Percentiles rank a stretch among this genome's conserved stretches.
Conservation (phyloP, 2,329 filamentous ascomycete genomes). For the Colletotrichum costaricense region DNA sequence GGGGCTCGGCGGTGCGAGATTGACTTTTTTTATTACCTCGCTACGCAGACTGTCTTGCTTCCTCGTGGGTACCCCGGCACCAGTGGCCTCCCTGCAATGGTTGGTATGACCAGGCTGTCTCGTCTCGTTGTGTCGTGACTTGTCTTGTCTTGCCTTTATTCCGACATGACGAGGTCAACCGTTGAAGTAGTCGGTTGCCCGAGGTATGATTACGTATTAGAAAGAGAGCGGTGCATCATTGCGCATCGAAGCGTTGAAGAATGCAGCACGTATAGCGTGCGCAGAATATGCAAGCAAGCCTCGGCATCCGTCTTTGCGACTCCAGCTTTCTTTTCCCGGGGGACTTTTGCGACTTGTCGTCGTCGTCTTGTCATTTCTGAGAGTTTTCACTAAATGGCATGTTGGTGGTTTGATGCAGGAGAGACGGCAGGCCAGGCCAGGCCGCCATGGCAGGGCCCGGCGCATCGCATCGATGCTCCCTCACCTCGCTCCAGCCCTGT, state of each 20-base stretch:
- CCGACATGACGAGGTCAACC: not conserved
- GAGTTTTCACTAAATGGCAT: constrained; percentile 13
- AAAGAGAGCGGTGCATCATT: constrained; percentile 7
- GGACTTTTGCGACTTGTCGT: not conserved
- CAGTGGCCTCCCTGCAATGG: not conserved
- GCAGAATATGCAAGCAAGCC: constrained; percentile 30
- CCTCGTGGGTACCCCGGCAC: not conserved
- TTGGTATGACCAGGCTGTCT: constrained; percentile 7
- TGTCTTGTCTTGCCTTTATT: constrained; percentile 17
- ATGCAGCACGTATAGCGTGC: constrained; percentile 23
- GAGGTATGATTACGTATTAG: constrained; percentile 10
- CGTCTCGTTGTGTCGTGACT: constrained; percentile 1
- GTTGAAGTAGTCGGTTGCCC: constrained; percentile 6
- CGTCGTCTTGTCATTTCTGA: constrained; percentile 24
- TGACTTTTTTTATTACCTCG: constrained; percentile 13
- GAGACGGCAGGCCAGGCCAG: not conserved
- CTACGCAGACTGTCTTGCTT: constrained; percentile 7
- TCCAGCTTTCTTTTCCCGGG: constrained; percentile 23
- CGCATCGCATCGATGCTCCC: constrained; percentile 3
- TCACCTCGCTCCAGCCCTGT: constrained; percentile 11
- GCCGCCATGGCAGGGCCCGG: constrained; percentile 10
- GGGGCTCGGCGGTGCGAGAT: constrained; percentile 23
- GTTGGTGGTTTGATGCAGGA: constrained; percentile 22
- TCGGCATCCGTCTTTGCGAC: constrained; percentile 4
- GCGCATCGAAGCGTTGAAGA: constrained; percentile 29